Evolutionary conservation across 2,329 filamentous ascomycete genomes (phyloP), one percentile per base, ranked within the genome.

Genomic region (Ophiostoma sp.): DNA sequence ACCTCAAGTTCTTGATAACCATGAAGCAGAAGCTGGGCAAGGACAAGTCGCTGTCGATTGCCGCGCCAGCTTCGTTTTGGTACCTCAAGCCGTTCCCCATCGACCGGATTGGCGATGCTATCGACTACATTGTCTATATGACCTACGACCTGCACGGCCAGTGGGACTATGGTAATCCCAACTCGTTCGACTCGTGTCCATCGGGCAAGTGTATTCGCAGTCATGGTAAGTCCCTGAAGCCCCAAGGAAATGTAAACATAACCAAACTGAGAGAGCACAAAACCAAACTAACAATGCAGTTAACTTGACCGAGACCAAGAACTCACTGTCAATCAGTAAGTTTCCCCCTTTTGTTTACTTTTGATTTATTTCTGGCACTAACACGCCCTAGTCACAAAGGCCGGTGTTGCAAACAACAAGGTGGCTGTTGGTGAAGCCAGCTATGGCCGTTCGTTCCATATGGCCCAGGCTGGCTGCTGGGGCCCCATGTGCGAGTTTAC

Each of bases 71-170:
- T 0, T 81, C 79, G 0, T 81, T 75, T 63, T 82, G 78, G 79
- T 82, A 81, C 36, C 66, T 81, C 7, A 75, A 77, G 57, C 69
- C 31, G 17, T 81, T 79, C 61, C 80, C 80, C 0, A 79, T 81
- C 45, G 25, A 59, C 2, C 68, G 77, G 2, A 81, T 82, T 1
- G 63, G 55, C 19, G 33, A 75, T 1, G 72, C 78, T 1, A 74
- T 81, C 2, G 79, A 81, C 63, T 82, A 81, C 69, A 78, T 81
- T 25, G 76, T 80, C 5, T 80, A 76, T 59, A 79, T 81, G 78
- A 80, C 72, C 71, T 82, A 82, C 19, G 79, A 82, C 64, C 73
- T 81, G 3, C 73, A 84, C 69, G 82, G 82, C 2, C 81, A 83
- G 70, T 84, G 82, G 82, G 82, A 83, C 71, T 79, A 78, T 52